These are phyloP conservation scores for Jatropha curcas DNA, from an alignment of 345 rosid species.

Conservation along the genomic window DNA sequence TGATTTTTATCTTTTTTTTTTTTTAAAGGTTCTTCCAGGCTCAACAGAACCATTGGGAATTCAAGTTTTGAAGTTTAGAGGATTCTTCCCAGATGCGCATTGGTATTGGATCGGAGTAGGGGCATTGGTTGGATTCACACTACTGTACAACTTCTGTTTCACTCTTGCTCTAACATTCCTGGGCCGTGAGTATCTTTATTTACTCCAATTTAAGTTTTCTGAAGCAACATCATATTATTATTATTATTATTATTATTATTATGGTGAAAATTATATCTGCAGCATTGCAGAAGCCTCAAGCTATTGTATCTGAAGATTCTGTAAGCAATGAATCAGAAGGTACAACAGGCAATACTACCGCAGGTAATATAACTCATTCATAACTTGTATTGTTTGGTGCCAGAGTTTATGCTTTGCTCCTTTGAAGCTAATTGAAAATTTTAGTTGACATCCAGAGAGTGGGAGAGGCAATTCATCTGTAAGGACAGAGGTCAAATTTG, in stretches of 20 bases:
- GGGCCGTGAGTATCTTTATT: constrained; percentile 43
- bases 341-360: no score
- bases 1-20: not conserved
- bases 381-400: not conserved
- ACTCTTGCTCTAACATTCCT: constrained; percentile 51
- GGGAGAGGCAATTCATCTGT: not conserved
- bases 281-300: constrained; percentile 60
- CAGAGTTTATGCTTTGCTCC: not conserved
- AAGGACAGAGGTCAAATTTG: not conserved
- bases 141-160: constrained; percentile 47
- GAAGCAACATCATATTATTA: not conserved
- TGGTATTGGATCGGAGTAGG: constrained; percentile 75
- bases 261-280: constrained; percentile 1
- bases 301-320: constrained; percentile 34
- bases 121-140: constrained; percentile 46
- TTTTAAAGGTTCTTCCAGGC: constrained; percentile 22
- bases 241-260: not conserved
- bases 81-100: constrained; percentile 42
- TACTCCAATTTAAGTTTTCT: not conserved
- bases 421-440: not conserved
- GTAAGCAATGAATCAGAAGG: not conserved
- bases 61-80: constrained; percentile 48
- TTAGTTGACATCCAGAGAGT: not conserved
- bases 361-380: not conserved
- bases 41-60: constrained; percentile 44